phyloP scores from a whole-genome alignment of 495 filamentous ascomycete species.

The Penicilliopsis zonata region DNA sequence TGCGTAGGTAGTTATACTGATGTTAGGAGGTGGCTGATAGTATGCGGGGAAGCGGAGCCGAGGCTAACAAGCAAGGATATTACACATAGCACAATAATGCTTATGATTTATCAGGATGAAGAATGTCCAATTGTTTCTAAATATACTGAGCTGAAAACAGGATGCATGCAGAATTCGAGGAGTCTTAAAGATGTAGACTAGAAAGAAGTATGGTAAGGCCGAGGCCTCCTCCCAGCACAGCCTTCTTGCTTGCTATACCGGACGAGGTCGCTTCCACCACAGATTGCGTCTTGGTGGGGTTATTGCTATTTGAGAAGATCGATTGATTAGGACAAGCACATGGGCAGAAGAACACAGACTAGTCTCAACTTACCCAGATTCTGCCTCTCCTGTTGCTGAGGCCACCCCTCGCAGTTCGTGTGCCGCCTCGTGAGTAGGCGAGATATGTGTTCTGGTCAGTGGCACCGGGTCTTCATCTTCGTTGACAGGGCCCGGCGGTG shows the following conservation, averaged over 20 bases:
- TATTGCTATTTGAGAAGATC: neutral
- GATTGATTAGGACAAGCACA: too few species aligned
- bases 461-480: neutral
- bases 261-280: neutral
- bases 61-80: too few species aligned
- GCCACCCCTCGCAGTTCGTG: slow-evolving; percentile 1
- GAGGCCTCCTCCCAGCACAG: neutral
- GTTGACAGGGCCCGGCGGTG: slow-evolving; percentile 5
- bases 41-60: too few species aligned
- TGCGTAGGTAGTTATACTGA: too few species aligned
- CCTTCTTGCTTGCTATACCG: neutral
- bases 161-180: too few species aligned
- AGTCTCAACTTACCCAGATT: slow-evolving; percentile 29
- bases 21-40: too few species aligned
- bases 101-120: too few species aligned
- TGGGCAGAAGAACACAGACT: slow-evolving; percentile 4
- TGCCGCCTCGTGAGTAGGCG: neutral
- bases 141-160: too few species aligned
- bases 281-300: neutral
- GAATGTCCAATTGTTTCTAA: too few species aligned
- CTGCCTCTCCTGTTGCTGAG: slow-evolving; percentile 14
- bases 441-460: neutral
- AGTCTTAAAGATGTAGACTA: too few species aligned
- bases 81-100: too few species aligned
- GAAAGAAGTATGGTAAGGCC: too few species aligned